Conservation (phyloP, 139 green algal species). For the Tetratostichococcus sp. region DNA sequence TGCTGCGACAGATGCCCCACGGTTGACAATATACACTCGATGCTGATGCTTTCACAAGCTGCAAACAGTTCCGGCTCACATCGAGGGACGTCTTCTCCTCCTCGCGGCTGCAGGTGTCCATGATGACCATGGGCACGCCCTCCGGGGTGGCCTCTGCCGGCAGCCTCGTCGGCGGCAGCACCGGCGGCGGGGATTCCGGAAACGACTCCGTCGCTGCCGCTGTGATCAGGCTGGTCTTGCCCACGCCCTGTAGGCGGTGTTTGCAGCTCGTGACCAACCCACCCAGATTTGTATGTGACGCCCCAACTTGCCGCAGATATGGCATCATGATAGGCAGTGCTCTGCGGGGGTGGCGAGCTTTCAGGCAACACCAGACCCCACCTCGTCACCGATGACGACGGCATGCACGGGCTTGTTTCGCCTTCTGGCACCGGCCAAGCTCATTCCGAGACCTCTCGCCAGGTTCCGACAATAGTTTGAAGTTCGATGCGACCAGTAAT, state of each 20-base stretch:
- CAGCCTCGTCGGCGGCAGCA: constrained; percentile 72
- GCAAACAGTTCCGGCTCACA: not conserved
- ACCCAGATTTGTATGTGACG: not conserved
- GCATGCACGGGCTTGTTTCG: not conserved
- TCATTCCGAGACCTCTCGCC: not conserved
- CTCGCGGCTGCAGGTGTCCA: constrained; percentile 67
- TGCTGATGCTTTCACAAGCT: too few relatives aligned
- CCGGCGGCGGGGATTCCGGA: constrained; percentile 56
- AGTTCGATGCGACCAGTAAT: too few relatives aligned
- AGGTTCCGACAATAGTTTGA: too few relatives aligned
- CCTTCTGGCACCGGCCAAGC: not conserved
- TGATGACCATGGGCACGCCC: constrained; percentile 63
- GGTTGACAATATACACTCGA: too few relatives aligned
- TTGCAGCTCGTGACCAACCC: constrained; percentile 26
- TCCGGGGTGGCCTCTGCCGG: constrained; percentile 66
- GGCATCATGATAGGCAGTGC: too few relatives aligned
- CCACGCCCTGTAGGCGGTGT: constrained; percentile 37
- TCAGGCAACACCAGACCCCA: too few relatives aligned
- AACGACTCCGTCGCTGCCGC: constrained; percentile 75
- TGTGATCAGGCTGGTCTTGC: constrained; percentile 81
- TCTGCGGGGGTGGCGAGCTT: too few relatives aligned
- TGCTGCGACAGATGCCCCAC: too few relatives aligned
- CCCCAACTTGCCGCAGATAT: too few relatives aligned
- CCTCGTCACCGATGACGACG: not conserved
- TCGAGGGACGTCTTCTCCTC: constrained; percentile 53